These are phyloP conservation scores for Gaeumannomyces tritici DNA, from an alignment of 2,329 filamentous ascomycete species.

Conservation along the genomic window DNA sequence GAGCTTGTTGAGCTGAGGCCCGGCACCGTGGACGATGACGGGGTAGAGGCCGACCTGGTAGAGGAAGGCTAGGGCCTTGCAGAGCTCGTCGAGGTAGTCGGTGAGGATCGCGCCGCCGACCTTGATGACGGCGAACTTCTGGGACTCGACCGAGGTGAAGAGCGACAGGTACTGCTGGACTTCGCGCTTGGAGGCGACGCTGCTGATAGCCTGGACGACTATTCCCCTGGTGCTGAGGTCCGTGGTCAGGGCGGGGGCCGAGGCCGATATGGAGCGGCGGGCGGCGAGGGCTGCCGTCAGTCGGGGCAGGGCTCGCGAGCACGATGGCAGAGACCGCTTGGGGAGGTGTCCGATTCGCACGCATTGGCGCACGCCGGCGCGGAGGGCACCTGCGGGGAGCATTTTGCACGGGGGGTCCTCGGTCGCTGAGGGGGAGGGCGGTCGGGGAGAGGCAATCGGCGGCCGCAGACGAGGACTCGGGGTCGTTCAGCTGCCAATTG, in stretches of 20 bases:
- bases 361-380: conserved; percentile 32
- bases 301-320: conserved; percentile 10
- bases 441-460: not conserved
- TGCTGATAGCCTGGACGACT: conserved; percentile 84
- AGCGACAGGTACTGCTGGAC: conserved; percentile 96
- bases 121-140: conserved; percentile 98
- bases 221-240: conserved; percentile 64
- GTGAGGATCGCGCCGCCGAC: conserved; percentile 94
- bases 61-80: conserved; percentile 79
- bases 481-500: conserved; percentile 1
- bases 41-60: conserved; percentile 93
- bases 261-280: conserved; percentile 17
- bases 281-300: conserved; percentile 10
- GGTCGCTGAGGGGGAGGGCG: not conserved
- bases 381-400: conserved; percentile 31
- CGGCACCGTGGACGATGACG: conserved; percentile 89
- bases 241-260: conserved; percentile 9
- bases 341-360: conserved; percentile 20
- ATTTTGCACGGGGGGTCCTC: conserved; percentile 16
- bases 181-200: conserved; percentile 92
- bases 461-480: not conserved
- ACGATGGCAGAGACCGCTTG: conserved; percentile 5
- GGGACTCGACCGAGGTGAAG: conserved; percentile 91
- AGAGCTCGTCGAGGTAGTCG: conserved; percentile 86
- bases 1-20: conserved; percentile 88